Conservation (phyloP, 140 eudicot genomes). For the Stevia rebaudiana region DNA sequence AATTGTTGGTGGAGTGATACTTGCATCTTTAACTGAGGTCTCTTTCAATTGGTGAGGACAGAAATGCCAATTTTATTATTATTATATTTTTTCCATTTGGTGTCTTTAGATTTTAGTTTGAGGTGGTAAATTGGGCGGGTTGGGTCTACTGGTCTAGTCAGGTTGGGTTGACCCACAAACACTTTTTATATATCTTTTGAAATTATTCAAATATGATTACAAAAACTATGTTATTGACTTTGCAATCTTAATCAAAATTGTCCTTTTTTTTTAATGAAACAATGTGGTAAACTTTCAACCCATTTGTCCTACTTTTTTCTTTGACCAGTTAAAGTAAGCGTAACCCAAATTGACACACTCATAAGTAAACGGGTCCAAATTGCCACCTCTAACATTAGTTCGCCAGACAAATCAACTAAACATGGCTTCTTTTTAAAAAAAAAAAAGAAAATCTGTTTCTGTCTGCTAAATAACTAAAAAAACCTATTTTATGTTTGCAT, state of each 20-base stretch:
- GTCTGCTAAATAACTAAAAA: neutral
- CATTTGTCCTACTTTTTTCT: neutral
- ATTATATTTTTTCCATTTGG: neutral
- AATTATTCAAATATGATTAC: neutral
- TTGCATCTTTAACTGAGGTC: slow-evolving; percentile 93
- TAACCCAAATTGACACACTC: neutral
- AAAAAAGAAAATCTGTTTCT: too few relatives aligned
- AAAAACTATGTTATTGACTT: neutral
- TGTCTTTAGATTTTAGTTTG: neutral
- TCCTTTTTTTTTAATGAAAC: too few relatives aligned
- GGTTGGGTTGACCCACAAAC: neutral
- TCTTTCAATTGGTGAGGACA: slow-evolving; percentile 83
- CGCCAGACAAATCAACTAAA: neutral
- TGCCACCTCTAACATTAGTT: neutral
- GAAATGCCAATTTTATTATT: neutral
- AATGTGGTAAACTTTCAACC: neutral
- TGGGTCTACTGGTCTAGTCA: neutral
- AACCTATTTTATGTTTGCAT: slow-evolving; percentile 4
- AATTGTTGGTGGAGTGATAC: slow-evolving; percentile 89
- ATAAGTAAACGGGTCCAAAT: neutral
- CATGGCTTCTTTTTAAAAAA: neutral
- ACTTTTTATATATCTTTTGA: neutral
- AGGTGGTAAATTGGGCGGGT: neutral
- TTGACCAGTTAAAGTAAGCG: neutral
- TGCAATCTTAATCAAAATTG: neutral